phyloP scores from a whole-genome alignment of 768 basidiomycete genomes.

The Cyclocybe cylindracea region DNA sequence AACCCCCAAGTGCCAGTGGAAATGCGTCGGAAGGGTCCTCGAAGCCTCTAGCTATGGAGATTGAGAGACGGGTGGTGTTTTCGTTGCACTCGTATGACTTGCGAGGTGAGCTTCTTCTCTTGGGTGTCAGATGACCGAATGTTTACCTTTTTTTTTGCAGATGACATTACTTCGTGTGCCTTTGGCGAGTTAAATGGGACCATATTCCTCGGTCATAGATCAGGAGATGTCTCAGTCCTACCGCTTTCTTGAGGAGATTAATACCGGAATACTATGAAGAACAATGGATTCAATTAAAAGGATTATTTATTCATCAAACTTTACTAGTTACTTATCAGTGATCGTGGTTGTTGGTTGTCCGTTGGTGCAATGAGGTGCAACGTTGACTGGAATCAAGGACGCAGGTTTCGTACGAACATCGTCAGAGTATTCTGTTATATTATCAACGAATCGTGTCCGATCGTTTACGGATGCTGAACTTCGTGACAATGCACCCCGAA shows the following conservation, averaged over 20 bases:
- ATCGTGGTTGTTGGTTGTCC: too few relatives aligned
- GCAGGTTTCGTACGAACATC: too few relatives aligned
- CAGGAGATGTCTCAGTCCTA: slow-evolving; percentile 39
- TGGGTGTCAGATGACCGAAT: slow-evolving; percentile 1
- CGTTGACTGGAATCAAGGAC: too few relatives aligned
- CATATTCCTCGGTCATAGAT: slow-evolving; percentile 42
- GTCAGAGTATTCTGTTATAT: too few relatives aligned
- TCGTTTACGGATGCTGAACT: too few relatives aligned
- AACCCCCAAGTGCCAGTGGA: slow-evolving; percentile 6
- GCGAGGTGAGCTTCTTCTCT: slow-evolving; percentile 28
- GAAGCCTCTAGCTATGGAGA: slow-evolving; percentile 14
- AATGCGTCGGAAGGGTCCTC: neutral
- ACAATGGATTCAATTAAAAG: too few relatives aligned
- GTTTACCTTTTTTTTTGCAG: slow-evolving; percentile 20
- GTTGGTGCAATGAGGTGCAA: too few relatives aligned
- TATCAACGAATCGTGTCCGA: too few relatives aligned
- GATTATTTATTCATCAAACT: too few relatives aligned
- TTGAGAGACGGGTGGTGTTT: slow-evolving; percentile 32
- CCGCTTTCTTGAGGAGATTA: slow-evolving; percentile 7
- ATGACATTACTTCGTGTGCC: slow-evolving; percentile 47
- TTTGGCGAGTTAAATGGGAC: slow-evolving; percentile 46
- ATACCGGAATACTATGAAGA: too few relatives aligned
- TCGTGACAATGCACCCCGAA: too few relatives aligned
- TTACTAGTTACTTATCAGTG: too few relatives aligned
- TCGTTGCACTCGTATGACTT: slow-evolving; percentile 38